Base-by-base conservation (phyloP, 2,329 filamentous ascomycete genomes). In the Trichoderma asperellum region DNA sequence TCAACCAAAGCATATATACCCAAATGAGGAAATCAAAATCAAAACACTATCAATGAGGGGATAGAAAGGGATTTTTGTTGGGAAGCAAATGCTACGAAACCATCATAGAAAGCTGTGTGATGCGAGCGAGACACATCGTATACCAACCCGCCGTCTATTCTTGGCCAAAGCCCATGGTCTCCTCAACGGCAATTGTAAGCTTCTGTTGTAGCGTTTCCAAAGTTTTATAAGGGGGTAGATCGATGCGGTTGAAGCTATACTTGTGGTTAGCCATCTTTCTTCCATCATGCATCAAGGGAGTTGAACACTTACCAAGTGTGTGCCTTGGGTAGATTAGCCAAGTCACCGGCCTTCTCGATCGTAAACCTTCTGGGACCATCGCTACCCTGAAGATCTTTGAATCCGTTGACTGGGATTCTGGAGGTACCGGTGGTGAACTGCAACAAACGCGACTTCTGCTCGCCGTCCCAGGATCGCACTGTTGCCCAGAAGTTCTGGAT, bases 401-500 rank as follows among this genome's bases (percentile, higher is more conserved):
- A 99, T 8, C 96, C 96, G 80, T 99, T 99, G 82, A 99, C 96
- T 0, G 96, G 96, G 74, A 99, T 99, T 83, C 96, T 91, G 61
- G 94, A 97, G 16, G 96, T 99, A 80, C 96, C 96, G 10, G 96
- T 99, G 0, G 96, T 96, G 79, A 99, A 99, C 81, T 99, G 96
- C 75, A 99, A 83, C 72, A 99, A 86, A 77, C 96, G 91, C 66
- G 93, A 97, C 85, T 99, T 99, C 81, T 99, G 96, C 81, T 99
- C 96, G 34, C 96, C 94, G 79, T 99, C 96, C 96, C 96, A 99
- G 71, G 89, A 93, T 73, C 95, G 91, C 73, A 99, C 96, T 71
- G 92, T 95, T 85, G 97, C 94, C 96, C 96, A 99, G 87, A 99
- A 99, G 85, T 96, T 94, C 80, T 96, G 92, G 73, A 99, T 96